Evolutionary conservation across 768 basidiomycete species (phyloP).

Genomic region (Rhizopogon sp.): DNA sequence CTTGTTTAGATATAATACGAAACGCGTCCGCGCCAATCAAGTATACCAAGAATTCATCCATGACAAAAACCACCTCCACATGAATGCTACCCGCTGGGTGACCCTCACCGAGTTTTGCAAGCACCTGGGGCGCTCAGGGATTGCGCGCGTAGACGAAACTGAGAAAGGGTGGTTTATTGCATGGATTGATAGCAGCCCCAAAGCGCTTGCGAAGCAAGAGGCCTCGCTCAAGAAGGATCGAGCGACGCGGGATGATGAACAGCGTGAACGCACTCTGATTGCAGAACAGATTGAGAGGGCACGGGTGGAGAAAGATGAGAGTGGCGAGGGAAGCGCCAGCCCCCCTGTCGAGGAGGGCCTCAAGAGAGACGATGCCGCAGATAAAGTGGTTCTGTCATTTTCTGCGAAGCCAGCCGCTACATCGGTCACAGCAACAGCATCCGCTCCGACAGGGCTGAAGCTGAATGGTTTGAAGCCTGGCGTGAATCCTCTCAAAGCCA

Average conservation of each 20-base stretch:
- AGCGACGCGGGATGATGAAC: slow-evolving; percentile 88
- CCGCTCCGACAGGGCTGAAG: slow-evolving; percentile 44
- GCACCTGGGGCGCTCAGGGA: slow-evolving; percentile 78
- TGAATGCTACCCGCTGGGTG: slow-evolving; percentile 98
- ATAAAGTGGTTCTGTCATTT: slow-evolving; percentile 75
- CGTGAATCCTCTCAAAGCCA: slow-evolving; percentile 58
- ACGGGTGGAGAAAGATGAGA: slow-evolving; percentile 40
- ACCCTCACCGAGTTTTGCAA: slow-evolving; percentile 95
- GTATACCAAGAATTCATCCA: slow-evolving; percentile 98
- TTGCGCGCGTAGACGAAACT: slow-evolving; percentile 93
- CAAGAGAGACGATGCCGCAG: slow-evolving; percentile 65
- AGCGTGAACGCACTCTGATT: slow-evolving; percentile 84
- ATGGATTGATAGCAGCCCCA: slow-evolving; percentile 97
- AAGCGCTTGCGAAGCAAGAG: slow-evolving; percentile 86
- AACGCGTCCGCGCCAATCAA: slow-evolving; percentile 89
- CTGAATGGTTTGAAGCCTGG: slow-evolving; percentile 42
- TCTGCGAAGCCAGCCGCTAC: slow-evolving; percentile 46
- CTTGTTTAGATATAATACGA: slow-evolving; percentile 63
- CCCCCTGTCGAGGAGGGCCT: slow-evolving; percentile 52
- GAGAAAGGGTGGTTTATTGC: slow-evolving; percentile 98
- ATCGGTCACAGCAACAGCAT: slow-evolving; percentile 22
- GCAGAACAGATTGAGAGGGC: slow-evolving; percentile 94
- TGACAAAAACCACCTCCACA: slow-evolving; percentile 91
- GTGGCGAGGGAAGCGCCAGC: slow-evolving; percentile 25
- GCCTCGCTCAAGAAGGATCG: slow-evolving; percentile 90